A percentile compares a stretch with the other conserved stretches of the same genome.
These are phyloP conservation scores for Trypethelium eluteriae DNA, from an alignment of 495 filamentous ascomycete species.

Conservation along the genomic window DNA sequence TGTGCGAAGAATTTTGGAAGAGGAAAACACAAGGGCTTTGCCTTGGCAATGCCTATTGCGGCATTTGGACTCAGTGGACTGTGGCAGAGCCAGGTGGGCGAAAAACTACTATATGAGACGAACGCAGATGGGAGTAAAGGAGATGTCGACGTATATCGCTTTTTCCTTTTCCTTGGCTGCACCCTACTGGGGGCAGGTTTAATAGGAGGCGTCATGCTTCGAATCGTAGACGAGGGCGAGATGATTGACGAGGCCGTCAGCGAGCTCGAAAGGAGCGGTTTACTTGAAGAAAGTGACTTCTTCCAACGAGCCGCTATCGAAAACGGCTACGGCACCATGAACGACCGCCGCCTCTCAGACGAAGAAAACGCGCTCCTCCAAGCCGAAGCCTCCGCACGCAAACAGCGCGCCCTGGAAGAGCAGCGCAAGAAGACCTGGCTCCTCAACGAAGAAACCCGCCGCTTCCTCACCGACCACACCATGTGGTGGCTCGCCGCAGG, in stretches of 20 bases:
- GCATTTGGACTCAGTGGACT: slow-evolving; percentile 87
- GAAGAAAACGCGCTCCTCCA: slow-evolving; percentile 42
- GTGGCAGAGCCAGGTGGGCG: slow-evolving; percentile 88
- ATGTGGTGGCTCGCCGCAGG: slow-evolving; percentile 93
- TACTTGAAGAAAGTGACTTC: slow-evolving; percentile 65
- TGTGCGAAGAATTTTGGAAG: slow-evolving; percentile 95
- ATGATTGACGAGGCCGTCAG: slow-evolving; percentile 79
- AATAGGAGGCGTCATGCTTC: slow-evolving; percentile 63
- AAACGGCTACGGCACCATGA: slow-evolving; percentile 51
- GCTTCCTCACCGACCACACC: slow-evolving; percentile 75
- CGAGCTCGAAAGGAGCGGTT: slow-evolving; percentile 72
- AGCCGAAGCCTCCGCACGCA: slow-evolving; percentile 40
- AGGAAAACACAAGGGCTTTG: slow-evolving; percentile 78
- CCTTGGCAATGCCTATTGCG: slow-evolving; percentile 84
- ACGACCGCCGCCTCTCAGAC: slow-evolving; percentile 40
- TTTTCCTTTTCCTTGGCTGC: slow-evolving; percentile 72
- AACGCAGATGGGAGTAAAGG: slow-evolving; percentile 54
- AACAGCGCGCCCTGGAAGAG: slow-evolving; percentile 55
- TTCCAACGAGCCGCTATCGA: slow-evolving; percentile 38
- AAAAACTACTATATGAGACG: slow-evolving; percentile 62
- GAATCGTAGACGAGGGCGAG: slow-evolving; percentile 60
- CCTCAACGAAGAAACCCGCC: slow-evolving; percentile 75
- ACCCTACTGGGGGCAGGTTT: slow-evolving; percentile 61
- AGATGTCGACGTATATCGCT: slow-evolving; percentile 77
- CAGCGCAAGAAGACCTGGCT: slow-evolving; percentile 72